Evolutionary conservation across 202 grass and related monocot species (phyloP).

Genomic region (Schoenoplectus triqueter): DNA sequence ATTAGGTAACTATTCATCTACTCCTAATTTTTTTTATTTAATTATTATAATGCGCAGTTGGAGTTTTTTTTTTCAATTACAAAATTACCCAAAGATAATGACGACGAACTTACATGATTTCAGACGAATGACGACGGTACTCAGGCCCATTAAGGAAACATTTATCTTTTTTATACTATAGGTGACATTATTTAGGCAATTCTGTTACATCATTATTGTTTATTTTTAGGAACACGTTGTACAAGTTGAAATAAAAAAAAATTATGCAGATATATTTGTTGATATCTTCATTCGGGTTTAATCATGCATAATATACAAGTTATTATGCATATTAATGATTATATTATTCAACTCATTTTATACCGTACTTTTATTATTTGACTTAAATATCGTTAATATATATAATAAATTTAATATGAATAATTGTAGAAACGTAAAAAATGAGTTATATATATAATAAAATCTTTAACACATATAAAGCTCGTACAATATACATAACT

Average conservation of each 20-base stretch:
- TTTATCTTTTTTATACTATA: neutral
- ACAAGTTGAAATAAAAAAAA: neutral
- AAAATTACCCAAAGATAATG: neutral
- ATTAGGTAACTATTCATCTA: conserved; percentile 11
- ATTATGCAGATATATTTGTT: too few species aligned
- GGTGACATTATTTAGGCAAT: neutral
- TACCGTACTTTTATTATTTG: too few species aligned
- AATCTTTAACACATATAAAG: too few species aligned
- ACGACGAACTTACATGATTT: neutral
- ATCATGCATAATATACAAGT: too few species aligned
- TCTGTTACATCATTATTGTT: neutral
- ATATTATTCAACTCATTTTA: too few species aligned
- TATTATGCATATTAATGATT: too few species aligned
- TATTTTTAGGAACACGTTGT: neutral
- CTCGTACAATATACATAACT: too few species aligned
- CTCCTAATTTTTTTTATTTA: neutral
- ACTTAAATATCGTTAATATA: too few species aligned
- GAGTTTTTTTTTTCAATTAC: neutral
- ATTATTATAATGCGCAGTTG: neutral
- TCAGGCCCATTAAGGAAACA: neutral
- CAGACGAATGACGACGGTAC: conserved; percentile 2
- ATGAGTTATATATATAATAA: too few species aligned
- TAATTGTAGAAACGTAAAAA: too few species aligned
- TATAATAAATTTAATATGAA: too few species aligned
- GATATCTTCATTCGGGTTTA: too few species aligned